These are phyloP conservation scores for Grigorovia humatica DNA, from an alignment of 805 yeast genomes.

Conservation along the genomic window DNA sequence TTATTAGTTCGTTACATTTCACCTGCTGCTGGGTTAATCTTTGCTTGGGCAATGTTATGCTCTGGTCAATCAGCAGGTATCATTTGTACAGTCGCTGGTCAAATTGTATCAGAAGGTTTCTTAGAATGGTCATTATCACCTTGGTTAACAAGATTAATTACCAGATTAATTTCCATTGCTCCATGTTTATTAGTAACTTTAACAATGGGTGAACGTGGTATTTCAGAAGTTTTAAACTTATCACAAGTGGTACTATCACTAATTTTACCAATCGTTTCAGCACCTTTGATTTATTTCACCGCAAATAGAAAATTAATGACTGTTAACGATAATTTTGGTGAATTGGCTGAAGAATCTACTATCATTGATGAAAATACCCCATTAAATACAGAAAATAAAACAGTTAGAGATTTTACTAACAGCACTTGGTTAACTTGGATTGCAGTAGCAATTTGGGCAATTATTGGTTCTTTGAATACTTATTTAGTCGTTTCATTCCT, in stretches of 20 bases:
- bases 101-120: slow-evolving; percentile 88
- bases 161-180: slow-evolving; percentile 72
- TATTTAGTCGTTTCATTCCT: slow-evolving; percentile 49
- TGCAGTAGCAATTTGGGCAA: slow-evolving; percentile 58
- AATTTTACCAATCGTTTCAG: slow-evolving; percentile 76
- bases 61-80: slow-evolving; percentile 95
- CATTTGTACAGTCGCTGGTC: slow-evolving; percentile 89
- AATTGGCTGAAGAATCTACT: slow-evolving; percentile 1
- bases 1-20: slow-evolving; percentile 61
- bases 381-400: slow-evolving; percentile 19
- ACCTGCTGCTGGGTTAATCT: slow-evolving; percentile 77
- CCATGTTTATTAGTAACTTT: slow-evolving; percentile 75
- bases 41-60: slow-evolving; percentile 79
- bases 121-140: slow-evolving; percentile 73
- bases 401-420: slow-evolving; percentile 55
- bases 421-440: slow-evolving; percentile 41
- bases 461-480: slow-evolving; percentile 60
- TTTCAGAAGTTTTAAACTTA: slow-evolving; percentile 61
- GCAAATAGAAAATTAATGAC: slow-evolving; percentile 58
- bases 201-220: slow-evolving; percentile 71
- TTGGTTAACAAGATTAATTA: slow-evolving; percentile 65
- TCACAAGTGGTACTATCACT: slow-evolving; percentile 77
- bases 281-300: slow-evolving; percentile 79
- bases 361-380: slow-evolving; percentile 23
- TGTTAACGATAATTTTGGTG: slow-evolving; percentile 29